Base-by-base conservation (phyloP, 2,329 filamentous ascomycete species). In the Microdochium bolleyi region DNA sequence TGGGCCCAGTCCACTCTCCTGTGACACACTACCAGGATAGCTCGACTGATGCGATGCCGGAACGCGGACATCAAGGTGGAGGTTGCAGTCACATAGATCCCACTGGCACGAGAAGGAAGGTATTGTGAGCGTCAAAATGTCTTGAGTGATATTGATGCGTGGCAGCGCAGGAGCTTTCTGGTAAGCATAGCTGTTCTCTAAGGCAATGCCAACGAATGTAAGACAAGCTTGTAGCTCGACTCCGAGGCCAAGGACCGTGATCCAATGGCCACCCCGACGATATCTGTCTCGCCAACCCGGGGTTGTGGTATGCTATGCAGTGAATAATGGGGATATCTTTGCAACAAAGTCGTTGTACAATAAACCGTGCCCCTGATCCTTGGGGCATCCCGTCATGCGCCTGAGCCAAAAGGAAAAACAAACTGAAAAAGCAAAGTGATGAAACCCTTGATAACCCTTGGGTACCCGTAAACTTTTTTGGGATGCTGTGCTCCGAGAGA, bases 401-500 rank as follows among this genome's bases (percentile, higher is more conserved):
- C 41, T 46, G 19, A 46, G 41, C 41, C 41, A 46, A 46, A 46
- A 46, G 19, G 5, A 13, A 22, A 46, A 46, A 22, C 5, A 46
- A 11, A 10, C n/a, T n/a, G n/a, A 46, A 21, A 46, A 24, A 22
- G 2, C 16, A 24, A 13, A 46, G 19, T 46, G 41, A 19, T 46
- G 41, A 46, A 24, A 21, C 41, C 41, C 19, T 16, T 21, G 16
- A 46, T 22, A 19, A 7, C 19, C 41, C 27, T 30, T 46, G 21
- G 19, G 41, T 10, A 3, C 41, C 41, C 21, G 5, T 46, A 22
- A 46, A 46, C 16, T 19, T 46, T 46, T 72, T 72, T 72, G 72
- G 71, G 71, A 75, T 74, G 73, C 72, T 72, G 67, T 74, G 70
- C 73, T 75, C 73, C 73, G 62, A 62, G 72, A 74, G 73, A 73